Percentiles rank a stretch among this genome's conserved stretches.
Evolutionary conservation across 1,284 basidiomycete species (phyloP).

Genomic region (Microbotryum intermedium): DNA sequence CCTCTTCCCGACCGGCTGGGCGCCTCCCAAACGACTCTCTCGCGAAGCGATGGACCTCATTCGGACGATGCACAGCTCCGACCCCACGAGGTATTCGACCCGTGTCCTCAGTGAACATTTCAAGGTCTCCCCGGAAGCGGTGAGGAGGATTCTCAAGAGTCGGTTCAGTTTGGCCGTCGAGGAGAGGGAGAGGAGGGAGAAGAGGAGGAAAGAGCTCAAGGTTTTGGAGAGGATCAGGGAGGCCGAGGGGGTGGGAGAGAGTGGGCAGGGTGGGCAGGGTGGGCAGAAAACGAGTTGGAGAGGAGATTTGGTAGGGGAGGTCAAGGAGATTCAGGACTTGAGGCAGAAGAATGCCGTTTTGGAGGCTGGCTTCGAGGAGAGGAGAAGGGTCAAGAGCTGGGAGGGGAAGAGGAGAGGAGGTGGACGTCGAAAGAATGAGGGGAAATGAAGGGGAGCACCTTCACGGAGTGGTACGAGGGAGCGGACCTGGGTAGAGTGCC

Average conservation of each 20-base stretch:
- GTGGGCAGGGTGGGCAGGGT: background rate
- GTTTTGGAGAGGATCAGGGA: conserved; percentile 41
- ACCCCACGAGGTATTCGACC: conserved; percentile 62
- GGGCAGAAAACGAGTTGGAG: background rate
- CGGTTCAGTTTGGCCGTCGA: conserved; percentile 56
- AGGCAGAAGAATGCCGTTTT: background rate
- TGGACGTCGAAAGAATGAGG: no score
- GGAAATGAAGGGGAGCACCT: no score
- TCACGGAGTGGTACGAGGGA: no score
- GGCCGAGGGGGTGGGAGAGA: conserved; percentile 35
- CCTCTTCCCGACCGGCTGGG: conserved; percentile 49
- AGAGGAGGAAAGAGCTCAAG: conserved; percentile 48
- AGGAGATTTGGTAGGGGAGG: conserved; percentile 5
- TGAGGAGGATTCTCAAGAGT: conserved; percentile 71
- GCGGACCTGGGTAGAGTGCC: no score
- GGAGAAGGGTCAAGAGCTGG: no score
- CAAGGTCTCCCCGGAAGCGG: conserved; percentile 74
- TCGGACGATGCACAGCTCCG: conserved; percentile 58
- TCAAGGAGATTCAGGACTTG: conserved; percentile 2
- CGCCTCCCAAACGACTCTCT: conserved; percentile 76
- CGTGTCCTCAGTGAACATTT: conserved; percentile 67
- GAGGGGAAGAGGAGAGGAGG: no score
- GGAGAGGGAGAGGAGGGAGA: conserved; percentile 37
- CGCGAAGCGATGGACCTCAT: conserved; percentile 81
- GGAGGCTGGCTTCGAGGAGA: no score